Base-by-base conservation (phyloP, 441 rosid genomes). In the Corymbia citriodora region DNA sequence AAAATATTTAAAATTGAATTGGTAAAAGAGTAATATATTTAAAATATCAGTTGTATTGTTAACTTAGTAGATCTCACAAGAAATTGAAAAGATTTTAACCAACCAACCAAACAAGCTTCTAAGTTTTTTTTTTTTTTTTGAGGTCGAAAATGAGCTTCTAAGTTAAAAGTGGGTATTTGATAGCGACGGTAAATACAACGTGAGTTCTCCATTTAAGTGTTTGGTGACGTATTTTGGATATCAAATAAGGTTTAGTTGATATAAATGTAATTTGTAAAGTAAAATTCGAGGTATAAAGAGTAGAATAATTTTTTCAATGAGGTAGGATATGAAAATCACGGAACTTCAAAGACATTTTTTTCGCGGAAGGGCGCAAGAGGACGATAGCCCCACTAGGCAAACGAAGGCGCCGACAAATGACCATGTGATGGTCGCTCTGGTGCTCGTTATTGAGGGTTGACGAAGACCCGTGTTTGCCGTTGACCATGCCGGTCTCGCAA, bases 281-380 rank as follows among this genome's bases (percentile, higher is more conserved):
- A 63, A 63, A 63, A 63, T 63, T 18, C 0, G 2, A 63, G 19
- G 17, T 10, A 65, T 7, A 15, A n/a, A n/a, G 19, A 14, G 33
- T 0, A 4, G 10, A 65, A 7, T 14, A n/a, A 7, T 1, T n/a
- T 65, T 65, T 65, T 65, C 5, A 4, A 16, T 68, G 0, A 0
- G 11, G 40, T 13, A 61, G 68, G 17, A 63, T 13, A 29, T 63
- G 70, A 63, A 31, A 68, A 68, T 68, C 27, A 0, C 7, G 10
- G 7, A 14, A 12, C 9, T 68, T 31, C 3, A 4, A 8, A 9
- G 31, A 59, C 65, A 25, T 23, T 59, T 23, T 59, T 15, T 65
- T 10, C 45, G 15, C 40, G 8, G 10, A 31, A 31, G 21, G 40
- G 74, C 23, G 1, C 45, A 17, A 33, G 45, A 17, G 40, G 12